Evolutionary conservation across 176 grass and related monocot species (phyloP).

Genomic region (Tillandsia leiboldiana): DNA sequence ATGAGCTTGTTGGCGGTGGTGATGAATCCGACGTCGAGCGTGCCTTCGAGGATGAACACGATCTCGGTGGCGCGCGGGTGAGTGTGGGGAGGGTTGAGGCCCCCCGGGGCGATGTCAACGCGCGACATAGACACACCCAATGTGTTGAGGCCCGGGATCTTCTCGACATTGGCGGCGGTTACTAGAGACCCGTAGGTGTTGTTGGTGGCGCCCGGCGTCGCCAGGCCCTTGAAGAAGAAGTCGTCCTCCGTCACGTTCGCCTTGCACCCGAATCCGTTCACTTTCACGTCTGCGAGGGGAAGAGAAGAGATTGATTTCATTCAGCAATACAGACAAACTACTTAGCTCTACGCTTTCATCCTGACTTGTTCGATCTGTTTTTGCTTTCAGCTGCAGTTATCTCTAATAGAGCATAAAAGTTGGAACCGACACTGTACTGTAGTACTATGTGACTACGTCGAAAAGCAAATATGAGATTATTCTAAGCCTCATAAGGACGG

Average conservation of each 20-base stretch:
- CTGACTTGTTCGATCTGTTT: too few species aligned
- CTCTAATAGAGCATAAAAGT: too few species aligned
- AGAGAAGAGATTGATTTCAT: too few species aligned
- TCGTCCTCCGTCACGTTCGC: not conserved
- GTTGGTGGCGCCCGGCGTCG: conserved; percentile 1
- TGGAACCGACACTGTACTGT: too few species aligned
- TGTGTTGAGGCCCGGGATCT: conserved; percentile 6
- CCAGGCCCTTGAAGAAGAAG: conserved; percentile 6
- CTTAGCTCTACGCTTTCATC: too few species aligned
- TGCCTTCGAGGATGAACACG: not conserved
- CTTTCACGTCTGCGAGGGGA: not conserved
- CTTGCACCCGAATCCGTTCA: conserved; percentile 1
- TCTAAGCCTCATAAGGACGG: too few species aligned
- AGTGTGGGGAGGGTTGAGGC: conserved; percentile 5
- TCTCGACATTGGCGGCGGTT: not conserved
- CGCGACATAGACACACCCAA: conserved; percentile 1
- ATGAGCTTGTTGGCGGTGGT: conserved; percentile 8
- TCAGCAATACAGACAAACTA: too few species aligned
- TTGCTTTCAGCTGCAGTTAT: too few species aligned
- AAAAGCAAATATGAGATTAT: too few species aligned
- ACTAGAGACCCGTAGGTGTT: not conserved
- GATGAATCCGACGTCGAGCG: conserved; percentile 10
- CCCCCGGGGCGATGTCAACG: not conserved
- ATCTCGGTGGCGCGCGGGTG: conserved; percentile 14
- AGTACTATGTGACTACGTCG: too few species aligned